Evolutionary conservation across 139 green algal genomes (phyloP).

Genomic region (Dunaliella primolecta): DNA sequence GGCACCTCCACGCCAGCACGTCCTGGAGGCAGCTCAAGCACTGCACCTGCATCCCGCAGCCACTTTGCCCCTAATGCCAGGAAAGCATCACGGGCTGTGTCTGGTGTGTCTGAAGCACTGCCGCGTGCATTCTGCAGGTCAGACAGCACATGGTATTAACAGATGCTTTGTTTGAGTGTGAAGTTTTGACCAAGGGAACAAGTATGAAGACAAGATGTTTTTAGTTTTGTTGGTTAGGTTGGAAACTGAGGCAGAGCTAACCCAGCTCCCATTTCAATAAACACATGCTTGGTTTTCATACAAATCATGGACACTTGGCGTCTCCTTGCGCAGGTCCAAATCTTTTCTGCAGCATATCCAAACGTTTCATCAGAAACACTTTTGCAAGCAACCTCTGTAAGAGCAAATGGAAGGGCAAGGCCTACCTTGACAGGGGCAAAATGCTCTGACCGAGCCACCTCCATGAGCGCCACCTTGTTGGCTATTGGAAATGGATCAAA

Average conservation of each 20-base stretch:
- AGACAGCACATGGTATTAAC: conserved; percentile 47
- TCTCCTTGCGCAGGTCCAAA: too few relatives aligned
- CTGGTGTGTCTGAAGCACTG: conserved; percentile 68
- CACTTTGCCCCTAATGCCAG: conserved; percentile 66
- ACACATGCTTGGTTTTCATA: neutral
- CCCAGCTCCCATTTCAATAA: neutral
- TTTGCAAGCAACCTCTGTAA: conserved; percentile 41
- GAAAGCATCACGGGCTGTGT: conserved; percentile 72
- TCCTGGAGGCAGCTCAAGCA: neutral
- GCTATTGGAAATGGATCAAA: conserved; percentile 90
- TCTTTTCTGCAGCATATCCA: too few relatives aligned
- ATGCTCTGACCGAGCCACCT: conserved; percentile 57
- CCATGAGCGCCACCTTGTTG: conserved; percentile 44
- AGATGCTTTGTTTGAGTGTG: neutral
- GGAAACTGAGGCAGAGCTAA: neutral
- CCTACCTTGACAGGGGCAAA: conserved; percentile 92
- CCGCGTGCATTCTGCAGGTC: conserved; percentile 87
- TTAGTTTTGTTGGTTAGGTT: neutral
- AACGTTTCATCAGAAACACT: too few relatives aligned
- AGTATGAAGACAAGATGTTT: neutral
- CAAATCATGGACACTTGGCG: neutral
- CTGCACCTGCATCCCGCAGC: conserved; percentile 25
- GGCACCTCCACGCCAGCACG: conserved; percentile 67
- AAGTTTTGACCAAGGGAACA: neutral
- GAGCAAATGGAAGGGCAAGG: too few relatives aligned